phyloP scores from a whole-genome alignment of 2,329 filamentous ascomycete species.

The Dothideomycetes sp. region DNA sequence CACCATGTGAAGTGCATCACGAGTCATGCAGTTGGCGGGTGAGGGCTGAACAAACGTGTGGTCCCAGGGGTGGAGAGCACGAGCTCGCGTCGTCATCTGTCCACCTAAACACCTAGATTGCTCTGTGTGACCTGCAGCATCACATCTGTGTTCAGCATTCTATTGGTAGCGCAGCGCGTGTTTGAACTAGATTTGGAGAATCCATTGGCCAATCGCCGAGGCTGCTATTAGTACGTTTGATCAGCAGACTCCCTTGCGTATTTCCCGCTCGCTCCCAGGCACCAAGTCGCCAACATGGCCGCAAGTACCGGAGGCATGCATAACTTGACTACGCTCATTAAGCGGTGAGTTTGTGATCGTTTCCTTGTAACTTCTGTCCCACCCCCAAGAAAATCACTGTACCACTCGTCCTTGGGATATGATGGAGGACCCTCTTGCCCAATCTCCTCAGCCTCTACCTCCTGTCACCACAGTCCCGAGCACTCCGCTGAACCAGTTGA shows the following conservation, averaged over 20 bases:
- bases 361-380: neutral
- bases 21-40: neutral
- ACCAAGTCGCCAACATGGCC: conserved; percentile 5
- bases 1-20: neutral
- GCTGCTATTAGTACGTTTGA: neutral
- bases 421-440: neutral
- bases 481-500: conserved; percentile 37
- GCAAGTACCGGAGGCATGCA: conserved; percentile 57
- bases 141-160: neutral
- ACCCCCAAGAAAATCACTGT: neutral
- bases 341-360: conserved; percentile 69
- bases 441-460: neutral
- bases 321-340: conserved; percentile 94
- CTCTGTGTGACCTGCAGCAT: too few species aligned
- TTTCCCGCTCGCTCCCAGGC: neutral
- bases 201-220: neutral
- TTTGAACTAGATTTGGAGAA: neutral
- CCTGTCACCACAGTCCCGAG: conserved; percentile 11
- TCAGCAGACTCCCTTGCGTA: neutral
- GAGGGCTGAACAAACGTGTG: neutral
- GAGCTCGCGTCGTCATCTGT: neutral
- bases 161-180: neutral
- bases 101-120: too few species aligned
- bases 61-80: neutral
- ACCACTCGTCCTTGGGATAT: too few species aligned